phyloP scores from a whole-genome alignment of 495 filamentous ascomycete species.

The Penicillium desertorum region DNA sequence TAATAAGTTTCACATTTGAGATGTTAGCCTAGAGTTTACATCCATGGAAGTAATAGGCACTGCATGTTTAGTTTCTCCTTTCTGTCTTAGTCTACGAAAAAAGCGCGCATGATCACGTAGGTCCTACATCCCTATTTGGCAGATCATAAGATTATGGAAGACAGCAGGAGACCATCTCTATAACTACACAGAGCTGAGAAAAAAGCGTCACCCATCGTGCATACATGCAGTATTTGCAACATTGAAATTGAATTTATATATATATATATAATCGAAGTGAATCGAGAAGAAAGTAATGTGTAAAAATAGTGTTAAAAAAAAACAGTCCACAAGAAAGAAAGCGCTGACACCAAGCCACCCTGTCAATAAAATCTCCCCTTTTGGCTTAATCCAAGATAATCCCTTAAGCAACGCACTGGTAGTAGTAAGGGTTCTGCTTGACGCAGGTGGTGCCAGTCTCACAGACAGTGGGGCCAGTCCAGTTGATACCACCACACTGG shows the following conservation, averaged over 20 bases:
- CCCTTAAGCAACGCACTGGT: constrained; percentile 46
- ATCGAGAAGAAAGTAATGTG: constrained; percentile 5
- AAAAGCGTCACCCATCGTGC: too few relatives aligned
- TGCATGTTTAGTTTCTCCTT: not conserved
- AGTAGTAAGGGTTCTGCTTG: constrained; percentile 50
- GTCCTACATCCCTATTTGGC: not conserved
- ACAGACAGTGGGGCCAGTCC: constrained; percentile 49
- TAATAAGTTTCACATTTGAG: too few relatives aligned
- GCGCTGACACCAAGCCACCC: constrained; percentile 5
- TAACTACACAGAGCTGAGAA: not conserved
- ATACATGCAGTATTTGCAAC: not conserved
- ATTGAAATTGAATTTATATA: constrained; percentile 2
- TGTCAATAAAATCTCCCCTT: not conserved
- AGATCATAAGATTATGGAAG: not conserved
- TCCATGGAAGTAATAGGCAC: too few relatives aligned
- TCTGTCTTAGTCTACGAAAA: not conserved
- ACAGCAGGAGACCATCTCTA: not conserved
- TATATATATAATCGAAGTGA: not conserved
- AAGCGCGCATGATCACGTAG: too few relatives aligned
- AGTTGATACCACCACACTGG: constrained; percentile 56
- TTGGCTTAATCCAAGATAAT: not conserved
- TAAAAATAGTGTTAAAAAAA: not conserved
- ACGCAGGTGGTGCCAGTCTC: constrained; percentile 46
- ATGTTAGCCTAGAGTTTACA: too few relatives aligned
- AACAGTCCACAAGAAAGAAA: not conserved